Base-by-base conservation (phyloP, 768 basidiomycete species). In the Termitomyces sp. region DNA sequence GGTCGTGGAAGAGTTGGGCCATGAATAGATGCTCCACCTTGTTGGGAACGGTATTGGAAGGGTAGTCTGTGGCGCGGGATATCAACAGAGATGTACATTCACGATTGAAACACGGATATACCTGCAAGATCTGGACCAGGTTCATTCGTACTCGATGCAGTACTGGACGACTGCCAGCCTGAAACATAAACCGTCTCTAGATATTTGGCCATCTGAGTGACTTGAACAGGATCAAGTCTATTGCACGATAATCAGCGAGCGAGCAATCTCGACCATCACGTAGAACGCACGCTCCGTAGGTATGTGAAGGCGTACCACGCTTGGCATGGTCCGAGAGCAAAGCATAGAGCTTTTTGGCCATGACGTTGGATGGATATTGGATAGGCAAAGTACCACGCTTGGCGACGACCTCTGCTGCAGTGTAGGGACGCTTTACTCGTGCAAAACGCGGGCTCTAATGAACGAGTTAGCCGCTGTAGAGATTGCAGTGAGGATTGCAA, bases 141-240 rank as follows among this genome's bases (percentile, higher is more conserved):
- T 73, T 99, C 97, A 63, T 98, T 88, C 28, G 92, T 90, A 69
- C 85, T 89, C 0, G 91, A 89, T 2, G 97, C 97, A 2, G 95
- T 98, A 67, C 91, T 93, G 20, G 92, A 94, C 18, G 88, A 93
- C 67, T 92, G 91, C 91, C 90, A 93, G 4, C 97, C 97, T 8
- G 97, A 99, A 56, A 99, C 92, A 69, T 99, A 99, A 65, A 99
- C 91, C 3, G 96, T 98, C 75, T 98, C 97, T 64, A 98, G 88
- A 72, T 98, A 92, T 70, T 91, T 92, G 26, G 96, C 95, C 97
- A 99, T 99, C 74, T 99, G 97, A 0, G 95, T 98, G 50, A 98
- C 83, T 73, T 99, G 97, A 6, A 99, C 94, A 0, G 95, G 92
- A 71, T 99, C 97, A 62, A 99, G 87, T 22, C 96, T 98, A 64